Evolutionary conservation across 2,329 filamentous ascomycete species (phyloP), one percentile per base, ranked within the genome.

Genomic region (Talaromyces piceae): DNA sequence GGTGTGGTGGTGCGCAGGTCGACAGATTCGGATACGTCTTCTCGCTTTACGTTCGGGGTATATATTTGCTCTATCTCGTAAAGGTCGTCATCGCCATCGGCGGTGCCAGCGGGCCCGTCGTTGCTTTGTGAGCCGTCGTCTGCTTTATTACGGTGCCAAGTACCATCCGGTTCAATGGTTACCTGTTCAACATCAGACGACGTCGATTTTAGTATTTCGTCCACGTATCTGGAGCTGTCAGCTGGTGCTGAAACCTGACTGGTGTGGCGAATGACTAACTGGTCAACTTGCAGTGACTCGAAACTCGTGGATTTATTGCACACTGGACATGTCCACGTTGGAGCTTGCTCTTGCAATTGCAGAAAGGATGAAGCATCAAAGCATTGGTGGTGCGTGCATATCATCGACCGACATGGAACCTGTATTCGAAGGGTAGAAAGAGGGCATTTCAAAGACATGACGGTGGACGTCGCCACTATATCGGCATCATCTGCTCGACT

Each of bases 261-360:
- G 48, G 4, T 11, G 26, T 22, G 25, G 8, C 16, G 4, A 9
- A 12, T 20, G 28, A 72, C 82, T 70, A 76, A 93, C 81, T 93
- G 87, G 59, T 98, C 93, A 26, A 97, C 82, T 9, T 88, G 89
- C 22, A 98, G 73, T 45, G 81, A 83, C 47, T 91, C 86, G 67
- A 88, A 98, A 0, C 84, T 82, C 1, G 90, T 84, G 0, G 81
- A 71, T 63, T 91, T 94, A 68, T 86, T 91, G 73, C 93, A 98
- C 20, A 96, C 85, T 0, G 93, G 93, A 62, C 93, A 98, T n/a
- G 83, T 77, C 93, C 93, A 98, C 16, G 93, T 94, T 0, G 93
- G 93, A 0, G 89, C 91, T 73, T 98, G 93, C 66, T 97, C 90
- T 66, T 97, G 91, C 25, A 98, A 73, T 61, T 95, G 88, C 18